Conservation (phyloP, 108 stramenopile genomes). For the Nitzschia sp. region DNA sequence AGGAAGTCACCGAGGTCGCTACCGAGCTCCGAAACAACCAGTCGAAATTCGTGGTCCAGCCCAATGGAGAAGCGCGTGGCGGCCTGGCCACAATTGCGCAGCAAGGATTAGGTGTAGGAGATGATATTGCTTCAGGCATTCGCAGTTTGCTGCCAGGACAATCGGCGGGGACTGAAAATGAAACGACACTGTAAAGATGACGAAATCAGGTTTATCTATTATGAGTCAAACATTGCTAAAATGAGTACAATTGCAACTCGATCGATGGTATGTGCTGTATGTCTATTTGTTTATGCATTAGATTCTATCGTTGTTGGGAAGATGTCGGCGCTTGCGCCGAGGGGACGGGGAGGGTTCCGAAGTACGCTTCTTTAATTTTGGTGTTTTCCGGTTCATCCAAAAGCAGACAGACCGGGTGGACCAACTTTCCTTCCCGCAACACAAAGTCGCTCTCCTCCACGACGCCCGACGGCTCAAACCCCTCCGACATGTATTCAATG, state of each 20-base stretch:
- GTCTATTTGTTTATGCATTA: not conserved
- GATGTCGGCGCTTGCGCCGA: not conserved
- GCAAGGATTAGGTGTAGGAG: slow-evolving; percentile 7
- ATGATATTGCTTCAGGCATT: slow-evolving; percentile 12
- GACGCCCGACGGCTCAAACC: not conserved
- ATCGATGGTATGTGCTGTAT: not conserved
- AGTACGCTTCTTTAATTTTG: not conserved
- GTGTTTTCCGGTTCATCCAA: not conserved
- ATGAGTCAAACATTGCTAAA: no score
- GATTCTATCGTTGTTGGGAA: not conserved
- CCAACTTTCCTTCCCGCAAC: not conserved
- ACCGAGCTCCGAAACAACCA: slow-evolving; percentile 14
- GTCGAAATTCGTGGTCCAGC: not conserved
- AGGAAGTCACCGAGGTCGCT: slow-evolving; percentile 45
- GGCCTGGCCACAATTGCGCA: not conserved
- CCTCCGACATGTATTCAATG: slow-evolving; percentile 5
- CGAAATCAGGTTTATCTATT: no score
- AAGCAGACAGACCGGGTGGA: not conserved
- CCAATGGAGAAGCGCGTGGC: not conserved
- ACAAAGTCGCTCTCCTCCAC: slow-evolving; percentile 3
- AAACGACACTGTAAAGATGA: slow-evolving; percentile 8
- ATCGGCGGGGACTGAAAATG: not conserved
- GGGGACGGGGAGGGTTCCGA: not conserved
- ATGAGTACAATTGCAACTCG: no score
- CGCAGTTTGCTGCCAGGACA: slow-evolving; percentile 6